Base-by-base conservation (phyloP, 1,284 basidiomycete genomes). In the Heimioporus punctisporus region DNA sequence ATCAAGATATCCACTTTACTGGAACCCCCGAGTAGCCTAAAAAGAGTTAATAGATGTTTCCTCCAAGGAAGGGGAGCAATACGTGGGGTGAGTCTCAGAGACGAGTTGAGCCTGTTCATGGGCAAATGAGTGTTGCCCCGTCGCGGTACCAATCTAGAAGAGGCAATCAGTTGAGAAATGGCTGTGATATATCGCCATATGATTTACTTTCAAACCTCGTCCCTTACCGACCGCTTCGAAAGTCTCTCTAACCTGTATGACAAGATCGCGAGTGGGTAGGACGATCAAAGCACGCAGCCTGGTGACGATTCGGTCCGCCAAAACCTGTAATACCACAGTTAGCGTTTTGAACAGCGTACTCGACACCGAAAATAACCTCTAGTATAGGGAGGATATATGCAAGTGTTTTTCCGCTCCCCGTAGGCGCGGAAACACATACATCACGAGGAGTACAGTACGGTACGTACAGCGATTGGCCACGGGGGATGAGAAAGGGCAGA, bases 351-450 rank as follows among this genome's bases (percentile, higher is more conserved):
- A 25, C n/a, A 43, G 45, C 28, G 34, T 7, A 8, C 37, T 42
- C 47, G 51, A 50, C 37, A 56, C 48, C 50, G 53, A 48, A 26
- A 53, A 74, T 56, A 60, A 90, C 92, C 79, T 98, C 93, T 27
- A 98, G 80, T 51, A 98, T 92, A 2, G 97, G 97, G 21, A 98
- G 76, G 6, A 90, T 90, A 72, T 99, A 99, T 15, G 95, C 93
- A 23, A 99, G 80, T 0, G 97, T 99, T 76, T 99, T 99, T 0
- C 97, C 97, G 62, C 93, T 96, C 30, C 97, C 97, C 0, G 97
- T 99, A 0, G 97, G 97, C 2, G 97, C 97, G 7, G 95, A 97
- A n/a, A 97, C 92, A 64, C 96, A 97, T 11, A 96, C 81, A 71
- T 99, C 97, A 41, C 82, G 80, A 25, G 89, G 88, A 26, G 84